phyloP scores from a whole-genome alignment of 192 early-diverging fungal species.

The Mortierella alpina region DNA sequence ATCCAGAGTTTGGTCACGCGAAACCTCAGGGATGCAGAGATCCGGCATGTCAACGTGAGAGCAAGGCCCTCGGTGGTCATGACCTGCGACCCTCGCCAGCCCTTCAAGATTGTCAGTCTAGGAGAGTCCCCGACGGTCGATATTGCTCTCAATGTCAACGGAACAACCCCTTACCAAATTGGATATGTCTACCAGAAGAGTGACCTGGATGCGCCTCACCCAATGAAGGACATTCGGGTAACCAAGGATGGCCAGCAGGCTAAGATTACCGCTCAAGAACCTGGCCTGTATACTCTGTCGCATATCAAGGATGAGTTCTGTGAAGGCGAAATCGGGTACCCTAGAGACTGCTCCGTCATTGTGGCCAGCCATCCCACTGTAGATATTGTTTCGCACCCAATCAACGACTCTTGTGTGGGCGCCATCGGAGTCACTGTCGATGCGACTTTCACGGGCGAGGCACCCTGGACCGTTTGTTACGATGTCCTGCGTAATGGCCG shows the following conservation, averaged over 20 bases:
- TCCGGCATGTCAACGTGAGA: slow-evolving; percentile 39
- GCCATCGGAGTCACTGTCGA: slow-evolving; percentile 44
- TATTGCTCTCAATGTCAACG: slow-evolving; percentile 27
- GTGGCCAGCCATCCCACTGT: slow-evolving; percentile 34
- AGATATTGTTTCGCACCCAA: slow-evolving; percentile 27
- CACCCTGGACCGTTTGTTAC: slow-evolving; percentile 44
- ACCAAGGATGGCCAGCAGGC: slow-evolving; percentile 3
- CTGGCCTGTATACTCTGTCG: slow-evolving; percentile 41
- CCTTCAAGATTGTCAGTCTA: slow-evolving; percentile 38
- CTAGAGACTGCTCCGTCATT: slow-evolving; percentile 36
- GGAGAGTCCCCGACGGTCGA: slow-evolving; percentile 4
- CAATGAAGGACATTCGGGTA: slow-evolving; percentile 29
- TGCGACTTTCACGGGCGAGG: slow-evolving; percentile 50
- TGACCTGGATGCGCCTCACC: slow-evolving; percentile 36
- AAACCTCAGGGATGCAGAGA: slow-evolving; percentile 34
- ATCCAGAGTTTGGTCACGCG: slow-evolving; percentile 19
- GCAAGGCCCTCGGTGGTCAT: slow-evolving; percentile 25
- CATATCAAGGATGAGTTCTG: slow-evolving; percentile 36
- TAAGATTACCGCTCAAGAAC: slow-evolving; percentile 17
- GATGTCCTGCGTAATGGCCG: slow-evolving; percentile 28
- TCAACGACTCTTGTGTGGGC: slow-evolving; percentile 44
- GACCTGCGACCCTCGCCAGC: slow-evolving; percentile 29
- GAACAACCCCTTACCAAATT: slow-evolving; percentile 25
- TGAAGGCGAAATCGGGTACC: slow-evolving; percentile 27
- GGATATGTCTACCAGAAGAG: slow-evolving; percentile 42